Base-by-base conservation (phyloP, 2,329 filamentous ascomycete genomes). In the Xylariaceae sp. region DNA sequence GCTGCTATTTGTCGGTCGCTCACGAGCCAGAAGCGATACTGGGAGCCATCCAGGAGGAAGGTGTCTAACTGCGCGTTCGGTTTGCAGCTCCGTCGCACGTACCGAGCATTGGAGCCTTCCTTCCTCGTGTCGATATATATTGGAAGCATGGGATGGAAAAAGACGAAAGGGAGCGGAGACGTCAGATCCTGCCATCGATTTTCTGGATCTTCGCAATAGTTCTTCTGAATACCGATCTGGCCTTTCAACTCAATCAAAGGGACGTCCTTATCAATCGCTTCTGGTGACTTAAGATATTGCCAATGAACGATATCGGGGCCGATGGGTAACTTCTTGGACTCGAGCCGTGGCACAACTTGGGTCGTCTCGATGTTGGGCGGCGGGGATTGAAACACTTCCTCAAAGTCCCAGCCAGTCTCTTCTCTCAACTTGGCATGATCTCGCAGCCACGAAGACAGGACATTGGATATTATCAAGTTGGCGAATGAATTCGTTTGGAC, bases 1-100 rank as follows among this genome's bases (percentile, higher is more conserved):
- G 77, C 66, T 12, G 70, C 60, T 36, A 96, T 88, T 23, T 80
- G 71, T 33, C 83, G 75, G 47, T 85, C 85, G 48, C 87, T 88
- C 38, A 94, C 77, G 43, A 95, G 80, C 75, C 90, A 95, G 57
- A 96, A 94, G 53, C 92, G 86, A 52, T 90, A 94, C 44, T 90
- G 81, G 1, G 78, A 80, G 3, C 74, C 72, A 29, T 78, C 80
- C 2, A 85, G 85, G 30, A 95, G 75, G 45, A 88, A 84, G 0
- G 89, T 93, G 54, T 92, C 89, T 49, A 96, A 68, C 19, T 75
- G 72, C n/a, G 92, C 77, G 52, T 96, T 98, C 2, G 92, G 86
- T 40, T 76, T 78, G 63, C 92, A 98, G 50, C 92, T 96, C 45
- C 90, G 77, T 36, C 92, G 78, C n/a, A 93, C 79, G 54, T 92